Evolutionary conservation across 305 asterid genomes (phyloP), one percentile per base, ranked within the genome.

Genomic region (Nicotiana rustica): DNA sequence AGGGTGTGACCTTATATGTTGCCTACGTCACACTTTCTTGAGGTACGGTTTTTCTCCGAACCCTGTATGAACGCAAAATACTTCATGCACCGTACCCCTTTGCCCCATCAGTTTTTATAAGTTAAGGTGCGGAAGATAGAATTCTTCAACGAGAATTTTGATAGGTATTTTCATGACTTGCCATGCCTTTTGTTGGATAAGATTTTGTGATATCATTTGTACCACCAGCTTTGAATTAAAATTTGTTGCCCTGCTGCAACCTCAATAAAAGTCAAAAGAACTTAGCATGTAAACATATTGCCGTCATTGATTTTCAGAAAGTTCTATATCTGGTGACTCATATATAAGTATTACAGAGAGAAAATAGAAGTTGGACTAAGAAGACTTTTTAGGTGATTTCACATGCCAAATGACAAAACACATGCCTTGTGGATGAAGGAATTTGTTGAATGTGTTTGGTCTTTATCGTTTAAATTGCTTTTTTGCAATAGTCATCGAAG

Each of bases 381-480:
- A 71, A 60, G 81, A 82, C 80, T 65, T 19, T 73, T 73, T 44
- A 12, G 41, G 41, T 25, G 25, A 77, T 25, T 57, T 38, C 81
- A 82, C 18, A 44, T 49, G 76, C 31, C 83, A 68, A 83, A 57
- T 29, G 49, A 56, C 67, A 61, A 85, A 57, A 29, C 0, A 10
- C 60, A 67, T 70, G 82, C 25, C 84, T 85, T 70, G 84, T 60
- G 31, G 55, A 49, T 18, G 67, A 79, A 84, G 84, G 80, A 82
- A 73, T 71, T 73, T 73, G 79, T 73, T 73, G 79, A 73, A 73
- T 73, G 49, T 21, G 14, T 36, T 41, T 52, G 6, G 64, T 49
- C 79, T 14, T 49, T 73, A 73, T 68, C 83, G 71, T 77, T 67
- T 47, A 35, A 33, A 19, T 25, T 21, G 31, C 47, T 69, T 70